Evolutionary conservation across 305 asterid genomes (phyloP), one percentile per base, ranked within the genome.

Genomic region (Fraxinus baroniana): DNA sequence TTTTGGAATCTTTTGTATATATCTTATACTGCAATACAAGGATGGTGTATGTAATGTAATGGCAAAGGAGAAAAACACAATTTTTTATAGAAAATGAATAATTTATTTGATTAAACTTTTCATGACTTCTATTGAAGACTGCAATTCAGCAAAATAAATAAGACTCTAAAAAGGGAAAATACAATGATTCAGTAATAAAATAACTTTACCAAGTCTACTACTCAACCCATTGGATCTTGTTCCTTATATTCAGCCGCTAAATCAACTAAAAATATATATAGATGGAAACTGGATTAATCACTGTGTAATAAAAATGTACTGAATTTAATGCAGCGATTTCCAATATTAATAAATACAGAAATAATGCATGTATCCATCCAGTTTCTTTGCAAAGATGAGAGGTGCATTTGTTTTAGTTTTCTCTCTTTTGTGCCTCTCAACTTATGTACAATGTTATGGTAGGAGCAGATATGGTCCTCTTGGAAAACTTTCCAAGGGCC

Each of bases 391-490:
- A 77, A 79, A 70, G n/a, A 90, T 87, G 88, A 86, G 81, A 35
- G 39, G 46, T 74, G 36, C 79, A 57, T 36, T 39, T 28, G 55
- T 79, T 35, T 73, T 83, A 5, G 41, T 57, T 22, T 68, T 86
- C 2, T 78, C 79, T n/a, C 22, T 85, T 71, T 39, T 84, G 9
- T 85, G 79, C 74, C 76, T 87, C n/a, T 75, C 80, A 22, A 36
- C 79, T 17, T 32, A 33, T n/a, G 89, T 64, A 9, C 83, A 90
- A 39, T 85, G 89, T 74, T 83, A 86, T 35, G 88, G 78, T 17
- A 87, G 85, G 17, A 76, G 64, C 22, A 84, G 75, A 8, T 70
- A 18, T 9, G 86, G 81, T 18, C 86, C 83, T 78, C 84, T 86
- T 8, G 28, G 64, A 24, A 76, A 81, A 17, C 39, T 84, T 2